phyloP scores from a whole-genome alignment of 192 early-diverging fungal species.

The Umbelopsis isabellina region DNA sequence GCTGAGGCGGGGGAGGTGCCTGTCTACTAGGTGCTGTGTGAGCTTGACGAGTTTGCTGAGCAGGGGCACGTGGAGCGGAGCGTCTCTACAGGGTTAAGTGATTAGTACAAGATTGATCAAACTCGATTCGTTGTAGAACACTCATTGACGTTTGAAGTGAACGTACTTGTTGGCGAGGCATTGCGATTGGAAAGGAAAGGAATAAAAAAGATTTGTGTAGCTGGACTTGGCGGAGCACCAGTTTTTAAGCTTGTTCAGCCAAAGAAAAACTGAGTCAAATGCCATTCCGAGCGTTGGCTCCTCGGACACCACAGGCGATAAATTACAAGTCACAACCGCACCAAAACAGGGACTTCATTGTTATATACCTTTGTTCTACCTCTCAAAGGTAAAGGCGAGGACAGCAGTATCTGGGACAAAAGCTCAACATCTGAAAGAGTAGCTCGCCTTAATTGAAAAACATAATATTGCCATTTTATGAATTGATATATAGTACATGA shows the following conservation, averaged over 20 bases:
- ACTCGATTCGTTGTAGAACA: not conserved
- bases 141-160: too few species aligned
- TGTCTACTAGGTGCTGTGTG: slow-evolving; percentile 65
- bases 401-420: too few species aligned
- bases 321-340: too few species aligned
- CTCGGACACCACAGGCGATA: too few species aligned
- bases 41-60: slow-evolving; percentile 57
- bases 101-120: not conserved
- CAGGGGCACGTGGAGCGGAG: slow-evolving; percentile 35
- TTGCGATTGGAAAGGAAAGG: slow-evolving; percentile 5
- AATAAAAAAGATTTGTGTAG: not conserved
- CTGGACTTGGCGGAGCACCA: not conserved
- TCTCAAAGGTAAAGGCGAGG: too few species aligned
- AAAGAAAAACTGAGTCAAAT: slow-evolving; percentile 9
- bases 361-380: too few species aligned
- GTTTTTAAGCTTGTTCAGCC: not conserved
- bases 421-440: too few species aligned
- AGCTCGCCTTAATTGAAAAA: too few species aligned
- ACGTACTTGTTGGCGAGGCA: slow-evolving; percentile 9
- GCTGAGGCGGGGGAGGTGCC: slow-evolving; percentile 45
- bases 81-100: not conserved
- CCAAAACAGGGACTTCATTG: too few species aligned
- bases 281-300: not conserved
- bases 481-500: too few species aligned
- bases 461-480: too few species aligned